Base-by-base conservation (phyloP, 139 green algal species). In the Pedinophyceae sp. region DNA sequence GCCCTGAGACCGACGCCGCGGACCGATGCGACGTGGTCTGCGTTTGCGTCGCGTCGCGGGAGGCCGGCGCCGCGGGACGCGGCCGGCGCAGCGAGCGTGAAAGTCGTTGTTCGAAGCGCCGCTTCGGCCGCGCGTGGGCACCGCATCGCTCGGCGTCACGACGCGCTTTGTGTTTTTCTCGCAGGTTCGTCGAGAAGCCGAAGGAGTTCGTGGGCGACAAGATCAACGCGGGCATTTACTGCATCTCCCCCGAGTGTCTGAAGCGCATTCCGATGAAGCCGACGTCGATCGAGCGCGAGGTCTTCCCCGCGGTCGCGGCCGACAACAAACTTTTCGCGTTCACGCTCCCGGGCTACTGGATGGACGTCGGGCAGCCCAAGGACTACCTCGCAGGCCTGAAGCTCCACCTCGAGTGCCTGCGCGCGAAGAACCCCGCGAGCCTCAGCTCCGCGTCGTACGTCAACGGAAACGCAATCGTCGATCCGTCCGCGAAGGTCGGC, bases 201-300 rank as follows among this genome's bases (percentile, higher is more conserved):
- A n/a, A 87, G 74, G 74, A 82, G 27, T 97, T 97, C 82, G 88
- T 96, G 26, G 90, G 89, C n/a, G 91, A 97, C 74, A 95, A 93
- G 70, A 97, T 97, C 74, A 97, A 97, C 58, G 89, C 89, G 0
- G 89, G 89, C 50, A 97, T 97, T 65, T 97, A 97, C 71, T 71
- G 88, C 45, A 73, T 88, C 49, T 80, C 61, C 39, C 79, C 89
- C 22, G 53, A 60, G 3, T 72, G 95, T 27, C 76, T 97, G 17
- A 67, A 93, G 47, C 80, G 89, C 61, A 97, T 97, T 47, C 75
- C 95, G 70, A 70, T 91, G 52, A 63, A 72, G 10, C 89, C 89
- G 19, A 97, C 89, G 18, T 87, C 70, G 39, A 96, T 95, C 41
- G 87, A 95, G 75, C 87, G 87, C 57, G 89, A 97, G 77, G 69